These are phyloP conservation scores for Diaporthe ampelina DNA, from an alignment of 2,329 filamentous ascomycete species.

Conservation along the genomic window DNA sequence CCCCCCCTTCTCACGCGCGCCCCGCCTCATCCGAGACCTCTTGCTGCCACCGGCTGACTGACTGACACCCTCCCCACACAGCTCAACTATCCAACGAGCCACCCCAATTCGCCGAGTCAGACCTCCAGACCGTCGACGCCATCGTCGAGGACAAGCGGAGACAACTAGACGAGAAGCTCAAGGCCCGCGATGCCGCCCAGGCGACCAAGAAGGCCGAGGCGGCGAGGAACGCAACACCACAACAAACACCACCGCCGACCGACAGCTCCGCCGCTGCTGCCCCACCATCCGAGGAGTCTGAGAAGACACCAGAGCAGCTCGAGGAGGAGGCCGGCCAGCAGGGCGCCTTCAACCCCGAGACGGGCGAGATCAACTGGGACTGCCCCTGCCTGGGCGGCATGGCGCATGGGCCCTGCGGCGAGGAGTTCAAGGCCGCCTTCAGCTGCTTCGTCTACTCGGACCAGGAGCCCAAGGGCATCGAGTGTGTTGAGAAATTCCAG, in stretches of 20 bases:
- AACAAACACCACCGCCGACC: slow-evolving; percentile 47
- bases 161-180: slow-evolving; percentile 55
- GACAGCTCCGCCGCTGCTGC: slow-evolving; percentile 45
- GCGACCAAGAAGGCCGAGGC: slow-evolving; percentile 48
- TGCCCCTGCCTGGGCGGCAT: slow-evolving; percentile 98
- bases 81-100: slow-evolving; percentile 57
- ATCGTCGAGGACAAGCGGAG: slow-evolving; percentile 74
- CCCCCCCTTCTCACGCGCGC: neutral
- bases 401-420: slow-evolving; percentile 95
- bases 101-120: slow-evolving; percentile 67
- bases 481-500: slow-evolving; percentile 99
- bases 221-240: slow-evolving; percentile 43
- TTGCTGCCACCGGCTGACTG: slow-evolving; percentile 17
- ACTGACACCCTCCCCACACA: slow-evolving; percentile 37
- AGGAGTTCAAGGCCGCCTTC: slow-evolving; percentile 95
- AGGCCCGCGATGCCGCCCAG: slow-evolving; percentile 36
- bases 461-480: slow-evolving; percentile 97
- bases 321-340: slow-evolving; percentile 88
- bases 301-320: slow-evolving; percentile 64
- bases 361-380: slow-evolving; percentile 99
- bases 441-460: slow-evolving; percentile 98
- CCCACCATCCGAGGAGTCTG: slow-evolving; percentile 33
- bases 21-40: slow-evolving; percentile 18
- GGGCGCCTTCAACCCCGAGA: slow-evolving; percentile 97
- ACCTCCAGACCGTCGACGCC: slow-evolving; percentile 75